Conservation (phyloP, 23 red algal genomes). For the Gracilariopsis chorda region DNA sequence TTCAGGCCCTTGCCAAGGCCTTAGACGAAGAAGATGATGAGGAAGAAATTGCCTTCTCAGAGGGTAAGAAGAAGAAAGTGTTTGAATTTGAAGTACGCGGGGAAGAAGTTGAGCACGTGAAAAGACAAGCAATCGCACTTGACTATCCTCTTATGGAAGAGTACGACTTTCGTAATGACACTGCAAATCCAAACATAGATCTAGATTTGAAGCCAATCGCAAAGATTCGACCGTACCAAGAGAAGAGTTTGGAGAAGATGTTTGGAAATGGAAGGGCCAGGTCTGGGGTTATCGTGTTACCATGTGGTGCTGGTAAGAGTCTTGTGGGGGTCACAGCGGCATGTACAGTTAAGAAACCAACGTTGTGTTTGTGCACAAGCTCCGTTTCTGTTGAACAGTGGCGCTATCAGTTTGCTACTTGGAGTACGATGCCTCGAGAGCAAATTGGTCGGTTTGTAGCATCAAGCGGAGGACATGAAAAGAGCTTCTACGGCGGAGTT, state of each 20-base stretch:
- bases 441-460: slow-evolving; percentile 93
- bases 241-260: slow-evolving; percentile 98
- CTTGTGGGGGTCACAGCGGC: slow-evolving; percentile 94
- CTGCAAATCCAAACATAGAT: slow-evolving; percentile 66
- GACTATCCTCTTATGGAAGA: slow-evolving; percentile 99
- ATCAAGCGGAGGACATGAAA: slow-evolving; percentile 53
- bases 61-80: slow-evolving; percentile 46
- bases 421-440: slow-evolving; percentile 89
- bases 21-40: slow-evolving; percentile 83
- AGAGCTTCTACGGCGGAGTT: slow-evolving; percentile 71
- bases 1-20: slow-evolving; percentile 60
- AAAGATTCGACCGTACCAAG: slow-evolving; percentile 95
- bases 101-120: slow-evolving; percentile 92
- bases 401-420: slow-evolving; percentile 96
- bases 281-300: slow-evolving; percentile 96
- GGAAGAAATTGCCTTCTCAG: slow-evolving; percentile 17
- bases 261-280: slow-evolving; percentile 98
- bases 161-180: slow-evolving; percentile 98
- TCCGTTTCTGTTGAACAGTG: slow-evolving; percentile 99
- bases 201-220: slow-evolving; percentile 94
- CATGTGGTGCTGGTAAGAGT: slow-evolving; percentile 97
- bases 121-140: slow-evolving; percentile 81
- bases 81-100: slow-evolving; percentile 74
- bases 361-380: slow-evolving; percentile 89
- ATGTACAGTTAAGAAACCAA: slow-evolving; percentile 98